Percentiles rank a stretch among this genome's conserved stretches.
These are phyloP conservation scores for Huntiella abstrusa DNA, from an alignment of 2,329 filamentous ascomycete genomes.

Conservation along the genomic window DNA sequence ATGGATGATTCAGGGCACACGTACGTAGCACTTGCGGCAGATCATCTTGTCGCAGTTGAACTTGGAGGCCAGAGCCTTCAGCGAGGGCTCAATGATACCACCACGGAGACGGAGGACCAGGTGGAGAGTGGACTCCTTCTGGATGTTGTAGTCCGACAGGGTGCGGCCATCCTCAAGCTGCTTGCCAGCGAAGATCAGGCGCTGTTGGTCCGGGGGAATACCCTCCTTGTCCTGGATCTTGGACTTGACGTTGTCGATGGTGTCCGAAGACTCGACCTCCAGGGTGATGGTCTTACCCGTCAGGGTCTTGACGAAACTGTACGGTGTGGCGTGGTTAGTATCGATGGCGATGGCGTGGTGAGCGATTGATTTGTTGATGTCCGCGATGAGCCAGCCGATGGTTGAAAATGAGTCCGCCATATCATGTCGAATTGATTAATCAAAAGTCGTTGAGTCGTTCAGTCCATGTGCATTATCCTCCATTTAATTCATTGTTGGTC, in stretches of 20 bases:
- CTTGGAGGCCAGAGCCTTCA: conserved; percentile 96
- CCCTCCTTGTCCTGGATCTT: conserved; percentile 99
- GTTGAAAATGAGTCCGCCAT: no score
- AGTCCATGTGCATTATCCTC: background rate
- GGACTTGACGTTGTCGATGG: conserved; percentile 99
- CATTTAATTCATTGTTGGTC: background rate
- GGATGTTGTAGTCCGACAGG: conserved; percentile 96
- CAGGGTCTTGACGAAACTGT: conserved; percentile 99
- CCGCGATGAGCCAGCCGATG: no score
- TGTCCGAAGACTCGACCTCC: conserved; percentile 97
- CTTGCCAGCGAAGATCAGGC: conserved; percentile 97
- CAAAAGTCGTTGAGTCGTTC: background rate
- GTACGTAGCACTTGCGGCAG: conserved; percentile 99
- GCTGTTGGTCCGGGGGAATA: conserved; percentile 94
- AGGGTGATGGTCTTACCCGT: conserved; percentile 99
- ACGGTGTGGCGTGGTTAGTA: conserved; percentile 14
- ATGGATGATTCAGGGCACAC: conserved; percentile 20
- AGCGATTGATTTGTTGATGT: background rate
- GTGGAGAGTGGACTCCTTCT: conserved; percentile 99
- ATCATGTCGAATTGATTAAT: background rate
- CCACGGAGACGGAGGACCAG: conserved; percentile 96
- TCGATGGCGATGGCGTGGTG: conserved; percentile 12
- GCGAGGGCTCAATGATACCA: conserved; percentile 97
- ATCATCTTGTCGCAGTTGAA: conserved; percentile 99
- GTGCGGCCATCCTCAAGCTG: conserved; percentile 97